Percentiles rank a stretch among this genome's conserved stretches.
These are phyloP conservation scores for Colletotrichum liaoningense DNA, from an alignment of 2,329 filamentous ascomycete genomes.

Conservation along the genomic window DNA sequence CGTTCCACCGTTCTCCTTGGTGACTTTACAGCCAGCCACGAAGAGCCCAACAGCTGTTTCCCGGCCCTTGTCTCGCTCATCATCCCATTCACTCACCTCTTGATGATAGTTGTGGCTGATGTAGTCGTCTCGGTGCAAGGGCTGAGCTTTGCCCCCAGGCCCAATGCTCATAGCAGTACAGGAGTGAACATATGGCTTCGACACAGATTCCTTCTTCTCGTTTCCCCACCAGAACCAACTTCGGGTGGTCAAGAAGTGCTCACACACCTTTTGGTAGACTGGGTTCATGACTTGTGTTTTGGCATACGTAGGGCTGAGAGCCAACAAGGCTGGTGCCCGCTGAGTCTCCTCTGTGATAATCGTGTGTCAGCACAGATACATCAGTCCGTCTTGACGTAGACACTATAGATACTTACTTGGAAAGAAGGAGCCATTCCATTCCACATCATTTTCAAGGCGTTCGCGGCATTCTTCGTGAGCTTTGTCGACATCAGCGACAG, in stretches of 20 bases:
- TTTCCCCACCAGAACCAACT: constrained; percentile 29
- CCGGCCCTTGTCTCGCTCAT: constrained; percentile 30
- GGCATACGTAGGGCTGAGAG: constrained; percentile 28
- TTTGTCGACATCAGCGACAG: constrained; percentile 13
- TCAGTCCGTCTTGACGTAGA: neutral
- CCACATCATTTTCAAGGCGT: constrained; percentile 23
- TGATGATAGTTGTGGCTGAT: constrained; percentile 40
- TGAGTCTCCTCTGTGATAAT: constrained; percentile 18
- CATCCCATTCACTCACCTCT: constrained; percentile 20
- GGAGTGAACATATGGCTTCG: constrained; percentile 27
- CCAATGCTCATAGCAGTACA: constrained; percentile 37
- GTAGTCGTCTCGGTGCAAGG: constrained; percentile 45
- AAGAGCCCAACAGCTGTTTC: constrained; percentile 43
- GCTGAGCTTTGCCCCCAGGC: constrained; percentile 40
- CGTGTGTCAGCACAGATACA: neutral
- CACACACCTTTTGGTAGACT: constrained; percentile 22
- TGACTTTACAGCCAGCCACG: constrained; percentile 43
- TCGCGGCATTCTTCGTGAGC: constrained; percentile 22
- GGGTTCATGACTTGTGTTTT: constrained; percentile 29
- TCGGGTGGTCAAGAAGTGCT: constrained; percentile 24
- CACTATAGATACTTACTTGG: constrained; percentile 5
- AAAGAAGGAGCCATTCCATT: constrained; percentile 31
- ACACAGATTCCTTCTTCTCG: constrained; percentile 22
- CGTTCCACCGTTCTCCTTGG: constrained; percentile 44
- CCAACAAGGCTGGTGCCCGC: constrained; percentile 25